Evolutionary conservation across 148 eudicot genomes (phyloP), one percentile per base, ranked within the genome.

Genomic region (Cornus suecica): DNA sequence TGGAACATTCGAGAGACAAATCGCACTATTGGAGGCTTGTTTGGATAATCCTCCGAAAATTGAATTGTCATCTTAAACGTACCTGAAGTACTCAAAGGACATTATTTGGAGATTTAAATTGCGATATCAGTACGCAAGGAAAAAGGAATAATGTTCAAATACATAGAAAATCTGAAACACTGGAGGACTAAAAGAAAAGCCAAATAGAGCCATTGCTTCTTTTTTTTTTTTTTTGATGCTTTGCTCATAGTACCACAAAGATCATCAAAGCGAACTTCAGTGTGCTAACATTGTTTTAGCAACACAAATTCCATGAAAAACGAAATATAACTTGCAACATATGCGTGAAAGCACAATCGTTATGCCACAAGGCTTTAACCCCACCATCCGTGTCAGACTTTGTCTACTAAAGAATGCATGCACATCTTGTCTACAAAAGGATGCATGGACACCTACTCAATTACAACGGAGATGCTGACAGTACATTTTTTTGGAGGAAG

Each of bases 1-100:
- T 89, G 92, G 51, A 89, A 89, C 92, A 89, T 89, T 69, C 92
- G 77, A 7, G 92, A 89, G 64, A 89, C 83, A 73, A 89, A 89
- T 45, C 90, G 86, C 65, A 89, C 88, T n/a, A 83, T 84, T 60
- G 92, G 92, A 15, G 92, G 92, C 80, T 89, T 89, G 45, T 89
- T 89, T 65, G 92, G 92, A 60, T 88, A 88, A 78, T 88, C 92
- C 85, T 88, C 92, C 0, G 85, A 32, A 63, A 84, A 81, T 74
- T 89, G 89, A 68, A 89, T 87, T 7, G 92, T 85, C 86, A 89
- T 72, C 82, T 86, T 89, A 56, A 89, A 89, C 45, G 92, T 89
- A 61, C 92, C 92, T 89, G 84, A 52, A 61, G 15, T 28, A 67
- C 69, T 24, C 66, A 71, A 37, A 41, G 48, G 41, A n/a, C 8